Evolutionary conservation across 345 rosid genomes (phyloP).

Genomic region (Eucalyptus cloeziana): DNA sequence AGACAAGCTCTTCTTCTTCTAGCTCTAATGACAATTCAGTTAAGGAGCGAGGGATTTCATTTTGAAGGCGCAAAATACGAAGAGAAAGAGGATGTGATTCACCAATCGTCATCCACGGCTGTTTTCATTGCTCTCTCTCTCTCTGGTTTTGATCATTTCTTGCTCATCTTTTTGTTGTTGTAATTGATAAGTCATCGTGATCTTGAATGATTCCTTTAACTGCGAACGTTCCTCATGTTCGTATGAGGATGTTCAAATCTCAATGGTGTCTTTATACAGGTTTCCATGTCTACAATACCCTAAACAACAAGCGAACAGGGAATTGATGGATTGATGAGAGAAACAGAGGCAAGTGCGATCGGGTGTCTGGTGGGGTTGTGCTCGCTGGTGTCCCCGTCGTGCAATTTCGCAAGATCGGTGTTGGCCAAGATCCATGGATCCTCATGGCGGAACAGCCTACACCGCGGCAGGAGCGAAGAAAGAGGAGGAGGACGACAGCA

Average conservation of each 20-base stretch:
- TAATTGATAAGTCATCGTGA: neutral
- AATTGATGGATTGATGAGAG: neutral
- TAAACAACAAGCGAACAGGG: neutral
- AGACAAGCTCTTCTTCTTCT: neutral
- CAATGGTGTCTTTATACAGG: neutral
- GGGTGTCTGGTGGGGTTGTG: neutral
- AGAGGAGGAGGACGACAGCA: neutral
- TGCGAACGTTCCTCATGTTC: neutral
- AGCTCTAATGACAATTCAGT: neutral
- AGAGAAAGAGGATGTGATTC: neutral
- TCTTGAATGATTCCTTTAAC: neutral
- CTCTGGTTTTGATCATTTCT: neutral
- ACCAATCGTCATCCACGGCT: neutral
- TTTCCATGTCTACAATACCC: neutral
- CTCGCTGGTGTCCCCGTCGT: neutral
- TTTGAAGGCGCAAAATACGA: neutral
- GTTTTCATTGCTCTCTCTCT: neutral
- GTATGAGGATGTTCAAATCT: neutral
- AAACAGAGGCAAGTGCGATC: neutral
- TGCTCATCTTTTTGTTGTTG: neutral
- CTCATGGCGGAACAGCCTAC: neutral
- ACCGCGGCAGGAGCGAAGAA: fast-evolving
- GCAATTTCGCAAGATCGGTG: neutral
- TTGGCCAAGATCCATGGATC: neutral
- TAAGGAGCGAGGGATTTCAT: neutral